A percentile compares a stretch with the other conserved stretches of the same genome.
These are phyloP conservation scores for Chamaecrista fasciculata DNA, from an alignment of 306 rosid genomes.

Conservation along the genomic window DNA sequence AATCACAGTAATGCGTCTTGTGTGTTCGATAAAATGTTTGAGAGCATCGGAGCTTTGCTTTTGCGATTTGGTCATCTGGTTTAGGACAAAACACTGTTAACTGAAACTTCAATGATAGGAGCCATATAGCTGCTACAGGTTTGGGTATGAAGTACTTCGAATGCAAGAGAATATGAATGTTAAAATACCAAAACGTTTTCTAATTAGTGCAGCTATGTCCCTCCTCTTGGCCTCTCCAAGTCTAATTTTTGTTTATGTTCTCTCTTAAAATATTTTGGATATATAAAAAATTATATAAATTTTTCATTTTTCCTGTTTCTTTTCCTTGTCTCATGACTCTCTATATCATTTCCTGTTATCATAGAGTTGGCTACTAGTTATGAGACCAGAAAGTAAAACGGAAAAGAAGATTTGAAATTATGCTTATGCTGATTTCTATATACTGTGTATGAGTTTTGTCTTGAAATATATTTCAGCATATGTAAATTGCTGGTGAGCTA, in stretches of 20 bases:
- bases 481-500: conserved; percentile 15
- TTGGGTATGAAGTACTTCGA: not conserved
- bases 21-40: not conserved
- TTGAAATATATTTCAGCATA: conserved; percentile 13
- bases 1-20: not conserved
- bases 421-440: not conserved
- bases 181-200: too few relatives aligned
- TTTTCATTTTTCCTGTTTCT: not conserved
- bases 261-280: too few relatives aligned
- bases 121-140: not conserved
- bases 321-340: not conserved
- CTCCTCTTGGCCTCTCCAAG: too few relatives aligned
- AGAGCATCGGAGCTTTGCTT: not conserved
- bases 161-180: not conserved
- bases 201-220: not conserved
- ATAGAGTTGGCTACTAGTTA: not conserved
- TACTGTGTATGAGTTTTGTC: not conserved
- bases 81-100: not conserved
- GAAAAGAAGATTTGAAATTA: not conserved
- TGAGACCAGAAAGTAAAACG: too few relatives aligned
- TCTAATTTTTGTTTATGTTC: too few relatives aligned
- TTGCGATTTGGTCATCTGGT: not conserved
- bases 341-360: not conserved
- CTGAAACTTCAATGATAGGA: not conserved
- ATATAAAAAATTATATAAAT: too few relatives aligned